phyloP scores from a whole-genome alignment of 106 monocot species.

The Ottelia alismoides region DNA sequence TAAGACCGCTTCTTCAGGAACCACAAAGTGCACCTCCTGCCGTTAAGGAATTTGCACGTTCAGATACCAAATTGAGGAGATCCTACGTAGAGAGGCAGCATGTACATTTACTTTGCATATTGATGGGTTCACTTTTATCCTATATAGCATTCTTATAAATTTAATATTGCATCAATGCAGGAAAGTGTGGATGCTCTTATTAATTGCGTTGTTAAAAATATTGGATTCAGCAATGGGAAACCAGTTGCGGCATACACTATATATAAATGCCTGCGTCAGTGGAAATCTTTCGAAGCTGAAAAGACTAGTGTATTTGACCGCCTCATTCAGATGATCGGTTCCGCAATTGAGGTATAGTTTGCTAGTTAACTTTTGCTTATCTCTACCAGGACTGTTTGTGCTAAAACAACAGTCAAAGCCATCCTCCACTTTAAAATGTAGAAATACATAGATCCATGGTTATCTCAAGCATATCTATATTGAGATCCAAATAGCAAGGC shows the following conservation, averaged over 20 bases:
- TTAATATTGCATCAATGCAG: too few relatives aligned
- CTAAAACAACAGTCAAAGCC: too few relatives aligned
- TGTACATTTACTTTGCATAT: constrained; percentile 26
- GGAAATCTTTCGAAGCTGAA: constrained; percentile 90
- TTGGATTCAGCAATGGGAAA: constrained; percentile 61
- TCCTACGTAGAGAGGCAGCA: constrained; percentile 68
- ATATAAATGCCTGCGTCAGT: constrained; percentile 80
- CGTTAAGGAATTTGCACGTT: constrained; percentile 38
- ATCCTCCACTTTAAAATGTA: too few relatives aligned
- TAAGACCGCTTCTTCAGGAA: constrained; percentile 28
- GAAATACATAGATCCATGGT: too few relatives aligned
- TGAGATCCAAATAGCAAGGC: too few relatives aligned
- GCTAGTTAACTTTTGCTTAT: too few relatives aligned
- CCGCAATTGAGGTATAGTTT: constrained; percentile 64
- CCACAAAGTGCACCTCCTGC: constrained; percentile 47
- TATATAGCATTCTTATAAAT: background rate
- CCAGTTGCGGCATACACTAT: constrained; percentile 76
- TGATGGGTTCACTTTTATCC: background rate
- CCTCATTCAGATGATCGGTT: constrained; percentile 74
- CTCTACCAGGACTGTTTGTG: too few relatives aligned
- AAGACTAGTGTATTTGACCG: constrained; percentile 88
- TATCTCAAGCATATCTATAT: too few relatives aligned
- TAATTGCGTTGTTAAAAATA: constrained; percentile 46
- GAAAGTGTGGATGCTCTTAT: constrained; percentile 64
- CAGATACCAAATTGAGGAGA: constrained; percentile 40